Percentiles rank a stretch among this genome's conserved stretches.
Conservation (phyloP, 108 stramenopile genomes). For the Cylindrotheca fusiformis region DNA sequence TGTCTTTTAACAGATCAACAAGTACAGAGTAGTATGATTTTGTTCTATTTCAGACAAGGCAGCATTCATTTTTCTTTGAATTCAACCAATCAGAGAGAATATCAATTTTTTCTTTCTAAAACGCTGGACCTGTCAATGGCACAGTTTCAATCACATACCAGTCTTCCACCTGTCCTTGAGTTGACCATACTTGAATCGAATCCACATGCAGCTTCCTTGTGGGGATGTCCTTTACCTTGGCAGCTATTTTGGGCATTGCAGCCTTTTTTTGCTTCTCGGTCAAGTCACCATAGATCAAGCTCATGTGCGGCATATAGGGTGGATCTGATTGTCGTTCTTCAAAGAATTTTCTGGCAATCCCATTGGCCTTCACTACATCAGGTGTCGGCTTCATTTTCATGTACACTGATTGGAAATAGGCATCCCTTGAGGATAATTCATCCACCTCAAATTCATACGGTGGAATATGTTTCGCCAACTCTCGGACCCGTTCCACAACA, state of each 20-base stretch:
- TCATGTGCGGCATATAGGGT: conserved; percentile 23
- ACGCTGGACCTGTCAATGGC: conserved; percentile 14
- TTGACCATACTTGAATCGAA: conserved; percentile 28
- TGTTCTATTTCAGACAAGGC: too few relatives aligned
- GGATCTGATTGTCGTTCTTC: conserved; percentile 18
- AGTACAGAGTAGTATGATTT: too few relatives aligned
- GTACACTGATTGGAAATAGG: conserved; percentile 28
- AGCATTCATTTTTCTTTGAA: too few relatives aligned
- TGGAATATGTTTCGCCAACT: neutral
- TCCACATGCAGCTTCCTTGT: too few relatives aligned
- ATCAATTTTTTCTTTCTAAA: too few relatives aligned
- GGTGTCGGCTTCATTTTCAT: conserved; percentile 6
- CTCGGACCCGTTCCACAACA: conserved; percentile 4
- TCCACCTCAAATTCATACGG: conserved; percentile 21
- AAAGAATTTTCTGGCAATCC: conserved; percentile 13
- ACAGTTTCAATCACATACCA: conserved; percentile 22
- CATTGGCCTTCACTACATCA: conserved; percentile 6
- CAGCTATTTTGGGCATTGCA: conserved; percentile 5
- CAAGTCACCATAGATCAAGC: conserved; percentile 25
- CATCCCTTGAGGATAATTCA: conserved; percentile 4
- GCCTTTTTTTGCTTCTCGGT: neutral
- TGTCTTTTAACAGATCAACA: too few relatives aligned
- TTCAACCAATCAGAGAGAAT: too few relatives aligned
- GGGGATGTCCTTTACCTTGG: conserved; percentile 1
- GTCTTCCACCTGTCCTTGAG: conserved; percentile 18